These are phyloP conservation scores for Globisporangium cystogenes DNA, from an alignment of 352 stramenopile genomes.

Conservation along the genomic window DNA sequence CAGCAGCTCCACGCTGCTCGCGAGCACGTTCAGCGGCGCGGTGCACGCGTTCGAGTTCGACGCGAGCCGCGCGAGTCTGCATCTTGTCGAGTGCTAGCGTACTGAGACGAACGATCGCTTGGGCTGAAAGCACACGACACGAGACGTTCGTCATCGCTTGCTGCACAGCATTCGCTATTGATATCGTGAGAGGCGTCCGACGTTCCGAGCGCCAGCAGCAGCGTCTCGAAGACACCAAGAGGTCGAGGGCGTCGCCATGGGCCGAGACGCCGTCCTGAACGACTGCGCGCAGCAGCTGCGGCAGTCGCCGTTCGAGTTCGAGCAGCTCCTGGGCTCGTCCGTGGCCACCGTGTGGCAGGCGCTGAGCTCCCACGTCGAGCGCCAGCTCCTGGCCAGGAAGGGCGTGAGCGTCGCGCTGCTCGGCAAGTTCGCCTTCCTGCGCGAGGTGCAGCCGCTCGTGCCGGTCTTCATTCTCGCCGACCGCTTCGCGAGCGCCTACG, in stretches of 20 bases:
- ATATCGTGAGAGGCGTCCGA: not conserved
- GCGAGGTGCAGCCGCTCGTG: constrained; percentile 18
- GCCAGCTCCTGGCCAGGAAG: constrained; percentile 28
- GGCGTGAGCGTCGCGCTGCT: constrained; percentile 37
- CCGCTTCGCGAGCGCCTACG: constrained; percentile 35
- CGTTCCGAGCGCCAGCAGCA: too few species aligned
- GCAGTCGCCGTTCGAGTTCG: constrained; percentile 48
- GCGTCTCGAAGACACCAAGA: too few species aligned
- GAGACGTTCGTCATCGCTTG: too few species aligned
- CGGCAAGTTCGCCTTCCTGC: constrained; percentile 58
- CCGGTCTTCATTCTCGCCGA: constrained; percentile 52
- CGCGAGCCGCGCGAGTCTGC: constrained; percentile 3
- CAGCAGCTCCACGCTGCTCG: constrained; percentile 28
- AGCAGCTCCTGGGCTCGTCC: constrained; percentile 40
- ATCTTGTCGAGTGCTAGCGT: constrained; percentile 1
- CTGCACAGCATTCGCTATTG: not conserved
- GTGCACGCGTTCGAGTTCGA: constrained; percentile 43
- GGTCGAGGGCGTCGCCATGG: constrained; percentile 3
- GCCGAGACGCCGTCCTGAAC: constrained; percentile 17
- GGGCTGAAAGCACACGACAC: too few species aligned
- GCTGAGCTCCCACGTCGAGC: constrained; percentile 25
- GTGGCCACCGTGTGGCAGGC: constrained; percentile 44
- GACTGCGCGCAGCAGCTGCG: constrained; percentile 49
- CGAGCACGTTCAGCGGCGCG: constrained; percentile 48
- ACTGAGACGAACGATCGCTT: too few species aligned